Percentiles rank a stretch among this genome's conserved stretches.
Evolutionary conservation across 2,329 filamentous ascomycete genomes (phyloP).

Genomic region (Allantophomopsis lycopodina): DNA sequence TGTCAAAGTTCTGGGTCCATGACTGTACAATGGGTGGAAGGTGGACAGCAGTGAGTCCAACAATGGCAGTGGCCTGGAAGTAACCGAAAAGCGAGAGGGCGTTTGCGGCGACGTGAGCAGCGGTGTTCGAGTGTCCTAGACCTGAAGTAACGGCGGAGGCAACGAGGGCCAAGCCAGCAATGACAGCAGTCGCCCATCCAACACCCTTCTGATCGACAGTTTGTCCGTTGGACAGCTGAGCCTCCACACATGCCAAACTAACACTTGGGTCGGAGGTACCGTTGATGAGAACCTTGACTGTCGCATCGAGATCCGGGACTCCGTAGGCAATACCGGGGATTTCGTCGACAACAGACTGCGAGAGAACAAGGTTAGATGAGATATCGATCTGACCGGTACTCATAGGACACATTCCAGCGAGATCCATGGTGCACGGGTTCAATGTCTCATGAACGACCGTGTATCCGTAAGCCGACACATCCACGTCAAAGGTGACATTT

Average conservation of each 20-base stretch:
- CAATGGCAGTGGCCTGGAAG: conserved; percentile 87
- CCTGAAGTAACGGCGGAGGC: conserved; percentile 83
- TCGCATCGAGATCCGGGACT: conserved; percentile 83
- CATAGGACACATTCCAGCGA: conserved; percentile 82
- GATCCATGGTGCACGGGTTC: conserved; percentile 57
- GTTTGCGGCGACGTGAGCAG: conserved; percentile 87
- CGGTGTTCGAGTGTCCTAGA: conserved; percentile 83
- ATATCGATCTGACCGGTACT: conserved; percentile 69
- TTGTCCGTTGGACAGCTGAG: conserved; percentile 78
- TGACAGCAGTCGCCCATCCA: conserved; percentile 79
- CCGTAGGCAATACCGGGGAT: conserved; percentile 80
- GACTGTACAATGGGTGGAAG: conserved; percentile 80
- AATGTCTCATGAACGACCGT: conserved; percentile 51
- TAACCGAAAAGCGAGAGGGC: conserved; percentile 88
- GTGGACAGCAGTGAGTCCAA: conserved; percentile 69
- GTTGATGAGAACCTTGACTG: conserved; percentile 71
- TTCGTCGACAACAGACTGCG: conserved; percentile 37
- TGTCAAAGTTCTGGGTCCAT: conserved; percentile 95
- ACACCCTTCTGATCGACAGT: conserved; percentile 82
- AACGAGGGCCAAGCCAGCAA: conserved; percentile 70
- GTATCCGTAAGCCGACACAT: conserved; percentile 74
- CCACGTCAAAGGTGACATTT: conserved; percentile 64
- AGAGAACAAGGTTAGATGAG: conserved; percentile 53
- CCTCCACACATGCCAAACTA: conserved; percentile 76
- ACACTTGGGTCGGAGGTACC: conserved; percentile 37